Evolutionary conservation across 2,329 filamentous ascomycete species (phyloP).

Genomic region (Pyricularia sp.): DNA sequence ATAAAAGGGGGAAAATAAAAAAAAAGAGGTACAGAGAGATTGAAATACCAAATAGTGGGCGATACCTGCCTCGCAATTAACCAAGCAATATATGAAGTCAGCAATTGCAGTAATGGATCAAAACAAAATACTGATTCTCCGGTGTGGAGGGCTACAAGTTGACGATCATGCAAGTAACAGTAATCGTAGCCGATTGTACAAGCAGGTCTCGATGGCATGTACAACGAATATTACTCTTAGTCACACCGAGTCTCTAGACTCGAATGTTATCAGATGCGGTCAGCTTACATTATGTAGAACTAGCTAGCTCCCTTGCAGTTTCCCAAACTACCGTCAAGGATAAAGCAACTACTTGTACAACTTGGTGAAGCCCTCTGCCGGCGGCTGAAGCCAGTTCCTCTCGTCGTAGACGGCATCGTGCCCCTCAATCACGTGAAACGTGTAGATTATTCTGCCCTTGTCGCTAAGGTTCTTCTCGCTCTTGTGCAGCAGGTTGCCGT

Average conservation of each 20-base stretch:
- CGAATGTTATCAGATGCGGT: neutral
- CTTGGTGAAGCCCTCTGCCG: constrained; percentile 67
- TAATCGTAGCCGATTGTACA: neutral
- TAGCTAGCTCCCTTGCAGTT: neutral
- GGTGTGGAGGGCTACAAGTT: too few relatives aligned
- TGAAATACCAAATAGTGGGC: neutral
- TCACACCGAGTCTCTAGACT: neutral
- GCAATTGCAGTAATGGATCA: neutral
- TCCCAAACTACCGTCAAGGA: too few relatives aligned
- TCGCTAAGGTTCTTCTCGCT: constrained; percentile 84
- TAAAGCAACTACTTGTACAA: constrained; percentile 33
- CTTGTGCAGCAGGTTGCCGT: constrained; percentile 93
- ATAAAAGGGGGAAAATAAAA: neutral
- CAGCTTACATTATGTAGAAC: neutral
- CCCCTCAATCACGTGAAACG: constrained; percentile 86
- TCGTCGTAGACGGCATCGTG: constrained; percentile 66
- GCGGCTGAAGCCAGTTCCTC: constrained; percentile 89
- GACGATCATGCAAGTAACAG: too few relatives aligned
- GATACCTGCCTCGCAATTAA: neutral
- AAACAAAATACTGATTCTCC: neutral
- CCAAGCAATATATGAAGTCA: neutral
- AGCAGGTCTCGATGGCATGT: neutral
- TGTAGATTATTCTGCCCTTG: constrained; percentile 90
- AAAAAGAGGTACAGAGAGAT: neutral
- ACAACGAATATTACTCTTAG: neutral